Percentiles rank a stretch among this genome's conserved stretches.
Conservation (phyloP, 129 eudicot genomes). For the Helianthus annuus region DNA sequence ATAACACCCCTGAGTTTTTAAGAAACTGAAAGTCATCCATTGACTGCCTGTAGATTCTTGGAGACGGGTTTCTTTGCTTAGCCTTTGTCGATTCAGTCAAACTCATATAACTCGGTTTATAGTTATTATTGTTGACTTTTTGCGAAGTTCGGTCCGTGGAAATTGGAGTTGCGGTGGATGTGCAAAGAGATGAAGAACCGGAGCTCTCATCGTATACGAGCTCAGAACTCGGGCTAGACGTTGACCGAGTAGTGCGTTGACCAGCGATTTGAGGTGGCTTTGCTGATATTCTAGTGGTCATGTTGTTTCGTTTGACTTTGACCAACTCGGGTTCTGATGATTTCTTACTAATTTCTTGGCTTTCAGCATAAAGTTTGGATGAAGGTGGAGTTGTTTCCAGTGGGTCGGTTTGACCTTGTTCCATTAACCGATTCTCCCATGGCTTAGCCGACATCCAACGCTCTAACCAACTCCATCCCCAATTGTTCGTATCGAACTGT, state of each 20-base stretch:
- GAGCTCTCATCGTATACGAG: slow-evolving; percentile 64
- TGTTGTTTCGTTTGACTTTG: slow-evolving; percentile 59
- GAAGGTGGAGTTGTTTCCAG: slow-evolving; percentile 53
- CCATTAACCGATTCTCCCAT: slow-evolving; percentile 93
- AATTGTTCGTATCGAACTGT: slow-evolving; percentile 53
- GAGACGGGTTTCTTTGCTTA: slow-evolving; percentile 59
- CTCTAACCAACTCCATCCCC: slow-evolving; percentile 98
- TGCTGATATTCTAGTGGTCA: slow-evolving; percentile 61
- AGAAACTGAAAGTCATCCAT: slow-evolving; percentile 77
- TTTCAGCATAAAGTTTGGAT: slow-evolving; percentile 34
- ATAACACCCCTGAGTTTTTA: slow-evolving; percentile 36
- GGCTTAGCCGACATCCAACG: slow-evolving; percentile 99
- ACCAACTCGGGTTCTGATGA: slow-evolving; percentile 55
- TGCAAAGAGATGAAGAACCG: slow-evolving; percentile 84
- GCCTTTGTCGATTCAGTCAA: slow-evolving; percentile 85
- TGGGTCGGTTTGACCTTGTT: slow-evolving; percentile 43
- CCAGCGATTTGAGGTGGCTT: slow-evolving; percentile 47
- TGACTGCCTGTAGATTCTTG: slow-evolving; percentile 57
- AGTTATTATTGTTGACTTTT: slow-evolving; percentile 22
- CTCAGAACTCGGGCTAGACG: slow-evolving; percentile 88
- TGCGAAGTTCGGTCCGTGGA: slow-evolving; percentile 63
- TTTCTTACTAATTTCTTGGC: slow-evolving; percentile 30
- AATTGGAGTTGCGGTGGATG: slow-evolving; percentile 65
- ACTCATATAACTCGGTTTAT: slow-evolving; percentile 80
- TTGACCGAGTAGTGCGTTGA: slow-evolving; percentile 56